Evolutionary conservation across 768 basidiomycete species (phyloP).

Genomic region (Atractiella rhizophila): DNA sequence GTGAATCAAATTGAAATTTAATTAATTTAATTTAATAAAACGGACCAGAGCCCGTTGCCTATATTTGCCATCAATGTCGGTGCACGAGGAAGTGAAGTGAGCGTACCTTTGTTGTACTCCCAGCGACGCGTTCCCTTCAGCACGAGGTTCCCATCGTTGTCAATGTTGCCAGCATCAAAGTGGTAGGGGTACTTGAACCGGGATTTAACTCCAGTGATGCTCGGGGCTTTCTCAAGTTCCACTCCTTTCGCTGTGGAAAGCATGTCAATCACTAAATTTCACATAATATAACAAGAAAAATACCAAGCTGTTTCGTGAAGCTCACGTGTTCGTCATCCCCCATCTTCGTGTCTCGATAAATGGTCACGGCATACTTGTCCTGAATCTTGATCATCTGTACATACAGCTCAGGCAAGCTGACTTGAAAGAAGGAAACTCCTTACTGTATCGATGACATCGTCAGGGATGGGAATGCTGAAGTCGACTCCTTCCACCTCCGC

Average conservation of each 20-base stretch:
- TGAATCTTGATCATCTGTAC: background rate
- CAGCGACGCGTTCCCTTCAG: slow-evolving; percentile 9
- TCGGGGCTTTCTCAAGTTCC: slow-evolving; percentile 6
- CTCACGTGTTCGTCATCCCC: slow-evolving; percentile 17
- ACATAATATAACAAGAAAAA: slow-evolving; percentile 15
- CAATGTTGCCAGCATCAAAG: slow-evolving; percentile 18
- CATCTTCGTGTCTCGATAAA: slow-evolving; percentile 20
- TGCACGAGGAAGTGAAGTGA: background rate
- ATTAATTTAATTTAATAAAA: no score
- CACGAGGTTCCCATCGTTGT: slow-evolving; percentile 13
- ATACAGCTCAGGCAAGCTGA: background rate
- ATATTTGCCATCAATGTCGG: slow-evolving; percentile 2
- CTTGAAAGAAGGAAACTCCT: slow-evolving; percentile 2
- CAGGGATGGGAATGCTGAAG: slow-evolving; percentile 17
- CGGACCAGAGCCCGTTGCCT: slow-evolving; percentile 18
- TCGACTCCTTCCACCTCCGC: slow-evolving; percentile 18
- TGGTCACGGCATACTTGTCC: slow-evolving; percentile 17
- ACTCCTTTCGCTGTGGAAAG: background rate
- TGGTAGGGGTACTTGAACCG: slow-evolving; percentile 15
- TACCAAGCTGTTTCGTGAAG: slow-evolving; percentile 15
- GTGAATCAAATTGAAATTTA: no score
- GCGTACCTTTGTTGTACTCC: slow-evolving; percentile 13
- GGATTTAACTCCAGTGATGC: slow-evolving; percentile 14
- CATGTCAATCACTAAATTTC: no score
- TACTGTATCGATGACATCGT: slow-evolving; percentile 12